Evolutionary conservation across 2,329 filamentous ascomycete genomes (phyloP), one percentile per base, ranked within the genome.

Genomic region (Penicillium sp.): DNA sequence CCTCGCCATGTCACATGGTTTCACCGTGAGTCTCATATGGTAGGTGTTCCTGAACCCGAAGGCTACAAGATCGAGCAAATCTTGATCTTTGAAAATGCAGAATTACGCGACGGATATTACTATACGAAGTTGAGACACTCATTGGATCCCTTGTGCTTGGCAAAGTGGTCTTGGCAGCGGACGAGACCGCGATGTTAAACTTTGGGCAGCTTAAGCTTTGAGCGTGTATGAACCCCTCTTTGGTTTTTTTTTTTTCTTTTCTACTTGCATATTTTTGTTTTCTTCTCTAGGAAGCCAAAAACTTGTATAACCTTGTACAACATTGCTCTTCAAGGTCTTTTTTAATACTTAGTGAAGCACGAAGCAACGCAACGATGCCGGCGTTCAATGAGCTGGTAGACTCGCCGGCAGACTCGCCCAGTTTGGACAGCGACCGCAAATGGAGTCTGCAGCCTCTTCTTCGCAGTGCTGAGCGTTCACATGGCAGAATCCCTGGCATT

Each of bases 401-500:
- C 13, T 19, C 50, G 11, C n/a, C n/a, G n/a, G 39, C 36, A 30
- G 60, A 60, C 23, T 34, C 47, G 10, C 46, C 9, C 9, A 52
- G 54, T 46, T 13, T 53, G 8, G 53, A 60, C 23, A 38, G 53
- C 16, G 56, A 67, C 7, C 59, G 52, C 11, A 70, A 62, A 66
- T 71, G 69, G 69, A 63, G 55, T 5, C 36, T 67, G 35, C 62
- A 62, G 16, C 60, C 64, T 3, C 60, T 76, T n/a, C 53, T 76
- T 32, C 63, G 63, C n/a, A 68, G 65, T 57, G 77, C 76, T 1
- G 74, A 76, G 29, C 61, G 58, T 44, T 80, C 78, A 45, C 82
- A 84, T 66, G 66, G 74, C 44, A 75, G 77, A 4, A 73, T 83
- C 23, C 84, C 84, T 0, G 81, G 80, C 8, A 67, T 87, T 11